A percentile compares a stretch with the other conserved stretches of the same genome.
Evolutionary conservation across 257 asterid species (phyloP).

Genomic region (Jacaranda mimosifolia): DNA sequence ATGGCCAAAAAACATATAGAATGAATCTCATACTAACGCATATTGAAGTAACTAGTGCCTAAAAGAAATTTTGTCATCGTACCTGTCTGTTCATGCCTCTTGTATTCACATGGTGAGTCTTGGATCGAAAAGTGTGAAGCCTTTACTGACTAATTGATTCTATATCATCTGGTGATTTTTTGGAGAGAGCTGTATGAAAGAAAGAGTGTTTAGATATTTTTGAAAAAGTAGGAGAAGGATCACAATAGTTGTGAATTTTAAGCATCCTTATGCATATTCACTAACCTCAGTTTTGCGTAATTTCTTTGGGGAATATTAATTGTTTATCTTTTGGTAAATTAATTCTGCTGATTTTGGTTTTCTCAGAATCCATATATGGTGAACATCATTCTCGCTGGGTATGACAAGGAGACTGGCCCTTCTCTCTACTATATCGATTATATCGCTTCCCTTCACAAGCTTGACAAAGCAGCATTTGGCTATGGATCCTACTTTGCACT

Average conservation of each 20-base stretch:
- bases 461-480: constrained; percentile 91
- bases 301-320: too few relatives aligned
- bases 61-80: neutral
- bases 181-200: neutral
- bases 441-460: constrained; percentile 88
- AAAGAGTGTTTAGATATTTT: too few relatives aligned
- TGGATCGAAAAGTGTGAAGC: constrained; percentile 9
- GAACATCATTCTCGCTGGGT: constrained; percentile 90
- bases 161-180: too few relatives aligned
- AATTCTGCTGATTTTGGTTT: constrained; percentile 3
- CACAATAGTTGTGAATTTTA: neutral
- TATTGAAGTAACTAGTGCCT: neutral
- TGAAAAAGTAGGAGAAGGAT: constrained; percentile 3
- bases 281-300: neutral
- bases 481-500: constrained; percentile 91
- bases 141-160: neutral
- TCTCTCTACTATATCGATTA: constrained; percentile 84
- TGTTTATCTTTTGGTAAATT: neutral
- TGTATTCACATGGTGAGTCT: neutral
- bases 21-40: too few relatives aligned
- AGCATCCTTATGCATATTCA: neutral
- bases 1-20: neutral
- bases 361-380: constrained; percentile 86
- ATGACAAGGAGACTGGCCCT: constrained; percentile 89
- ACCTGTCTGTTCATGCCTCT: neutral